Evolutionary conservation across 2,329 filamentous ascomycete species (phyloP).

Genomic region (Cladosporium colombiae): DNA sequence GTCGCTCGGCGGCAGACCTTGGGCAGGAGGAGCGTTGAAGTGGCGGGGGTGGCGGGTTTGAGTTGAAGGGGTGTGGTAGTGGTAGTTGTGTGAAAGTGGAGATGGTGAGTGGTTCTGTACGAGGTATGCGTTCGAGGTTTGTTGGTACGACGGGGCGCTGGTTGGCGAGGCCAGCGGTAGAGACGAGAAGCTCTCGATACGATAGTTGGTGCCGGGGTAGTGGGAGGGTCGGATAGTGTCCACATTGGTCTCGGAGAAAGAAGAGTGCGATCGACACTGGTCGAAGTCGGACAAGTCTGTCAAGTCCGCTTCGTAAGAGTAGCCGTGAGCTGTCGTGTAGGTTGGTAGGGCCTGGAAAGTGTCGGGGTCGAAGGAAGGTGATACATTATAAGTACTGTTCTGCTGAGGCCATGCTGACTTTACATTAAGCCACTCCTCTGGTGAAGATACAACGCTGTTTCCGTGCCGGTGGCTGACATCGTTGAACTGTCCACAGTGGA

Average conservation of each 20-base stretch:
- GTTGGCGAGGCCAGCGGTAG: neutral
- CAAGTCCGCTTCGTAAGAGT: neutral
- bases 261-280: constrained; percentile 5
- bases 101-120: neutral
- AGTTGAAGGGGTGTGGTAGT: neutral
- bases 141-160: neutral
- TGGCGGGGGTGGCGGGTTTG: neutral
- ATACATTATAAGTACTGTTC: neutral
- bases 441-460: neutral
- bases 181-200: neutral
- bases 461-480: neutral
- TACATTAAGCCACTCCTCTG: constrained; percentile 6
- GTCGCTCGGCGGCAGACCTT: neutral
- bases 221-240: neutral
- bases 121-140: neutral
- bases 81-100: neutral
- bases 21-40: constrained; percentile 3
- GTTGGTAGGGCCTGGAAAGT: neutral
- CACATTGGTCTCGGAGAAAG: constrained; percentile 7
- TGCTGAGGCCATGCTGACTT: constrained; percentile 9
- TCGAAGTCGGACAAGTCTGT: constrained; percentile 6
- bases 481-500: constrained; percentile 16
- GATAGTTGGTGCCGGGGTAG: neutral
- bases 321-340: neutral
- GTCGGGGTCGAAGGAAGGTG: neutral